Evolutionary conservation across 148 eudicot species (phyloP).

Genomic region (Amaranthus hypochondriacus): DNA sequence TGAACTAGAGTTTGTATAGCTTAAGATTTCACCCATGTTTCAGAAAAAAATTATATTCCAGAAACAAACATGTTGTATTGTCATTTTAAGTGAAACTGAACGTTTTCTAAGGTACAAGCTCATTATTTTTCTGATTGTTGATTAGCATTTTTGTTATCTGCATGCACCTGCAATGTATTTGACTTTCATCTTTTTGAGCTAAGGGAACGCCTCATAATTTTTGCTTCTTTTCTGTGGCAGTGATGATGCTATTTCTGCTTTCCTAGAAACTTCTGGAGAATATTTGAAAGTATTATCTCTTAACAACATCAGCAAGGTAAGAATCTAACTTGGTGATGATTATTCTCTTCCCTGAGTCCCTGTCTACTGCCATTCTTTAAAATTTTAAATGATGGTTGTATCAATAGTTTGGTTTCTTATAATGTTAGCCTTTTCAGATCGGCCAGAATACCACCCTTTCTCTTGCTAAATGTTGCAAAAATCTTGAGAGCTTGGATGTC

Average conservation of each 20-base stretch:
- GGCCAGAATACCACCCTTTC: conserved; percentile 64
- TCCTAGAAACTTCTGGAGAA: conserved; percentile 66
- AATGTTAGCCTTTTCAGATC: conserved; percentile 41
- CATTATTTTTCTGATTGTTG: not conserved
- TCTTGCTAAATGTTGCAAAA: conserved; percentile 52
- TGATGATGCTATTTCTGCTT: conserved; percentile 95
- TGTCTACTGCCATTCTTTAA: not conserved
- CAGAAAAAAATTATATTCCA: not conserved
- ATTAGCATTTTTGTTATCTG: not conserved
- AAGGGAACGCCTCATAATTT: not conserved
- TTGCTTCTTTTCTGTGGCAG: conserved; percentile 33
- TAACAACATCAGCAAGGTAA: conserved; percentile 59
- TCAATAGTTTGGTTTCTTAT: not conserved
- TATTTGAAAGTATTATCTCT: conserved; percentile 58
- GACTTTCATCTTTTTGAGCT: not conserved
- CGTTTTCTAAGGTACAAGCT: not conserved
- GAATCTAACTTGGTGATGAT: conserved; percentile 7
- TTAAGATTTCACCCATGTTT: not conserved
- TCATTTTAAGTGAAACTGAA: not conserved
- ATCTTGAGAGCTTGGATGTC: conserved; percentile 62
- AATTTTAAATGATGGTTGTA: not conserved
- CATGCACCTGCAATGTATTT: not conserved
- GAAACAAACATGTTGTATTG: too few species aligned
- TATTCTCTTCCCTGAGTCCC: not conserved
- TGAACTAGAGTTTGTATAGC: not conserved